A percentile compares a stretch with the other conserved stretches of the same genome.
Evolutionary conservation across 257 asterid species (phyloP).

Genomic region (Ballota nigra): DNA sequence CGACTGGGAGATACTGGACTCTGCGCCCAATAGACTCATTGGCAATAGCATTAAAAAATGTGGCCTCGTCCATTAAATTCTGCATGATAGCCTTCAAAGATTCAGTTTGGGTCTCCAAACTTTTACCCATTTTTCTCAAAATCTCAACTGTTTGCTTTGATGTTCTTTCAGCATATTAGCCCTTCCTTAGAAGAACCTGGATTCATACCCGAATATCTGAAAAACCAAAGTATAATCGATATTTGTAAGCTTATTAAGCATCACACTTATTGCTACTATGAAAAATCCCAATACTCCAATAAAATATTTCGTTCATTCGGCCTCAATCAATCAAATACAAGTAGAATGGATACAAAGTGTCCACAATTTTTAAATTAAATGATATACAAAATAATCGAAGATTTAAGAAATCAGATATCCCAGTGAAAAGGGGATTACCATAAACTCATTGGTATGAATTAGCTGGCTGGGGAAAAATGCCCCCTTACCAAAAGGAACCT

Average conservation of each 20-base stretch:
- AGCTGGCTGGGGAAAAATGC: slow-evolving; percentile 87
- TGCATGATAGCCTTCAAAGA: slow-evolving; percentile 68
- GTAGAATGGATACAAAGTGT: not conserved
- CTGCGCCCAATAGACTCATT: too few relatives aligned
- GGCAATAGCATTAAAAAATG: slow-evolving; percentile 74
- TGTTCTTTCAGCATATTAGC: slow-evolving; percentile 81
- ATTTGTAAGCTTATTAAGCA: not conserved
- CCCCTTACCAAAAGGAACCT: slow-evolving; percentile 94
- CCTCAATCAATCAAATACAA: slow-evolving; percentile 8
- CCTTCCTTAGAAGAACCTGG: slow-evolving; percentile 88
- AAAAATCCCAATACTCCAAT: not conserved
- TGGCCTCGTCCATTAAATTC: slow-evolving; percentile 77
- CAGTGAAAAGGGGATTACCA: slow-evolving; percentile 40
- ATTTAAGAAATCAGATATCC: not conserved
- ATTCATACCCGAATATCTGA: slow-evolving; percentile 16
- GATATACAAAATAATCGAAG: not conserved
- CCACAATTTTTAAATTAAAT: not conserved
- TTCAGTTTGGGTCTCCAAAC: slow-evolving; percentile 65
- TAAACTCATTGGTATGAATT: slow-evolving; percentile 83
- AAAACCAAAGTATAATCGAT: slow-evolving; percentile 11
- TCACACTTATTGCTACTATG: not conserved
- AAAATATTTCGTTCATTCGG: not conserved
- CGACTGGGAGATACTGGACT: too few relatives aligned
- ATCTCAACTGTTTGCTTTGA: slow-evolving; percentile 83
- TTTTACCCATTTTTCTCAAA: slow-evolving; percentile 71